phyloP scores from a whole-genome alignment of 306 rosid species.

The Ochetophila trinervis region DNA sequence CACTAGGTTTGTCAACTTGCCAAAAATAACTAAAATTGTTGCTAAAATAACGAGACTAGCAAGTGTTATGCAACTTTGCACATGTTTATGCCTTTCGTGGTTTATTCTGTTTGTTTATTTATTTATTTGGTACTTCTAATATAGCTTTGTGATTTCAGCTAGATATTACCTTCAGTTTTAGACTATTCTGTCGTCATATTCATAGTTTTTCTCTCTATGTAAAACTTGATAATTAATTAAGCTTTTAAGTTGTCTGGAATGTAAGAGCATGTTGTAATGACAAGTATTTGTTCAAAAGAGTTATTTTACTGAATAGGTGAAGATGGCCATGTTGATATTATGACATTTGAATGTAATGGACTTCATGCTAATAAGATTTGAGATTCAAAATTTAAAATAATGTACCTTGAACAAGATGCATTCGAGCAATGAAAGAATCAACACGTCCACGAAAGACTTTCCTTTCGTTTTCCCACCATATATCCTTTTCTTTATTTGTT shows the following conservation, averaged over 20 bases:
- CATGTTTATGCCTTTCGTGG: too few relatives aligned
- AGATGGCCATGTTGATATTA: slow-evolving; percentile 15
- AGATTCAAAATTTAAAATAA: slow-evolving; percentile 21
- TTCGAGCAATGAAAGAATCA: slow-evolving; percentile 86
- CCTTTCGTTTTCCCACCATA: slow-evolving; percentile 91
- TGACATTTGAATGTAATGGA: slow-evolving; percentile 12
- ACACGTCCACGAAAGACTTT: slow-evolving; percentile 77
- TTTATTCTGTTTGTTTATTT: too few relatives aligned
- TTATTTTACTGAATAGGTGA: background rate
- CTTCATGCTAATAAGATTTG: slow-evolving; percentile 13
- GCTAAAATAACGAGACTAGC: too few relatives aligned
- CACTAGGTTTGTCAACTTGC: too few relatives aligned
- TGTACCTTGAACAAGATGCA: slow-evolving; percentile 98
- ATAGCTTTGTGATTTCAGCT: too few relatives aligned
- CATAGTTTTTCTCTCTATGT: background rate
- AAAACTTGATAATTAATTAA: background rate
- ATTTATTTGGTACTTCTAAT: too few relatives aligned
- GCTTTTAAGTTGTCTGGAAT: too few relatives aligned
- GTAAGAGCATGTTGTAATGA: too few relatives aligned
- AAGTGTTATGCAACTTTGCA: too few relatives aligned
- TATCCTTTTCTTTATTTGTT: slow-evolving; percentile 59
- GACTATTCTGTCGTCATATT: too few relatives aligned
- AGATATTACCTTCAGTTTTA: too few relatives aligned
- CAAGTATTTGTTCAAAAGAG: background rate
- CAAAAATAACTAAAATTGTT: too few relatives aligned